Evolutionary conservation across 23 red algal genomes (phyloP), one percentile per base, ranked within the genome.

Genomic region (Gracilariopsis chorda): DNA sequence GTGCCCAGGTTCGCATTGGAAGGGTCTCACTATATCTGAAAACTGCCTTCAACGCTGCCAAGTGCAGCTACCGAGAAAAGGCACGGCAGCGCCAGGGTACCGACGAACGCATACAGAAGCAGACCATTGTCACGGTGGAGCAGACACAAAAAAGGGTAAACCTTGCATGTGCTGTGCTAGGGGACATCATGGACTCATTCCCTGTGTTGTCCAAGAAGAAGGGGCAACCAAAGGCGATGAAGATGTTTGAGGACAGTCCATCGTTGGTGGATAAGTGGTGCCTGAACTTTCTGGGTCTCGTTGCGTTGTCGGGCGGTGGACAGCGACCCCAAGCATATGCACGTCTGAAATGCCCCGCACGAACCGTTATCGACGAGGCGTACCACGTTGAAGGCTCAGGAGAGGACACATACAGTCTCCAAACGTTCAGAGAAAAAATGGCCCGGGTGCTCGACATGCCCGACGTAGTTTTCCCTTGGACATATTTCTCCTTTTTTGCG

Each of bases 311-410:
- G 9, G 77, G 77, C 34, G 77, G 77, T 4, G 77, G 77, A 3
- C 49, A 82, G 29, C 77, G 77, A 3, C 77, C 55, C 7, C 77
- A 82, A 41, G 77, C 52, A 9, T 82, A 82, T 37, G 52, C 77
- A 3, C 14, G 37, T 24, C 28, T 82, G 28, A 3, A 82, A 33
- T 60, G 47, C 20, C 77, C 77, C 27, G 12, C 62, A 29, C 28
- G 14, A 12, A 69, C 16, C 29, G n/a, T 17, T 13, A 20, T 69
- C 16, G 28, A 14, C 13, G 29, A 41, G 19, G 9, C 4, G 37
- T 5, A 13, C 4, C 14, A 14, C 2, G 36, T 2, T 25, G 70
- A 77, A 27, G 46, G 9, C 28, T 77, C 70, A 29, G 11, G 25
- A 25, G 4, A 35, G 14, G 77, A 39, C 2, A 4, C 43, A 3